Evolutionary conservation across 331 rosid species (phyloP), one percentile per base, ranked within the genome.

Genomic region (Quercus tomentella): DNA sequence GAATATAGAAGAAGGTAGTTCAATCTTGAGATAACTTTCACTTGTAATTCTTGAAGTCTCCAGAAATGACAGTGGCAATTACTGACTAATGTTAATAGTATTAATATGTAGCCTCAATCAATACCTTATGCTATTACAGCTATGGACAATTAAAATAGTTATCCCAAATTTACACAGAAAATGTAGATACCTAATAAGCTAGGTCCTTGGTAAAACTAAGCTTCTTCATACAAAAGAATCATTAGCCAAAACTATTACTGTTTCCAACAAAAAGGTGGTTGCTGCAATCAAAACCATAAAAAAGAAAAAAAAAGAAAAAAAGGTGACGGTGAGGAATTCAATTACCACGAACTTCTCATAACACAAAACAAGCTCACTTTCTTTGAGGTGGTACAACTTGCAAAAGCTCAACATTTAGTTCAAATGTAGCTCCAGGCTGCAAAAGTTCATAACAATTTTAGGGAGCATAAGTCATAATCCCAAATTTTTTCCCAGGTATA

Each of bases 351-450:
- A 12, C 43, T 77, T 51, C 68, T 56, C 31, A 45, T 68, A 70
- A 25, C 72, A 71, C 49, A 56, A n/a, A 43, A 70, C 15, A 28
- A 49, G 72, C 71, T 82, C 81, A 79, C 68, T 82, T 79, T 73
- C 65, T 11, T 71, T 89, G 84, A 62, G 91, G 73, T 20, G 82
- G 83, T 73, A 76, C 70, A 66, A 91, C 81, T 89, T 90, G 82
- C 81, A 91, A 84, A 83, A 96, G 97, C 89, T 91, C 99, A 75
- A 93, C 62, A 82, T 93, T 96, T 37, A 96, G 87, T 77, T 96
- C 90, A 85, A 96, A 93, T 22, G 97, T 89, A 56, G 96, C 96
- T 79, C 97, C 99, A 84, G 97, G 97, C 98, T 93, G 97, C 89
- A 87, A 83, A 80, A 83, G 12, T 71, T 71, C 60, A 74, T 35